Conservation (phyloP, 164 flowering plant species). For the Hamamelis virginiana region DNA sequence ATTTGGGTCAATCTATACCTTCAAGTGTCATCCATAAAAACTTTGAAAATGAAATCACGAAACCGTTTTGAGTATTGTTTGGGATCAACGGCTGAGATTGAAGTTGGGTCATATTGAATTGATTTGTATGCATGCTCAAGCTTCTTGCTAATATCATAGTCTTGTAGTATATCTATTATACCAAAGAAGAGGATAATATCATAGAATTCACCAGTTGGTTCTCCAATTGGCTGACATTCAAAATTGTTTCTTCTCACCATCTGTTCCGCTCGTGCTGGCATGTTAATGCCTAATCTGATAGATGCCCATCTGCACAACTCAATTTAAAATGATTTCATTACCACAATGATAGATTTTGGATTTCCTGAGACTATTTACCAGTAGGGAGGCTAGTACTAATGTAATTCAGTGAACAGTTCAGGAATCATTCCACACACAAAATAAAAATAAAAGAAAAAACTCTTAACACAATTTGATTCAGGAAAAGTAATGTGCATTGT, state of each 20-base stretch:
- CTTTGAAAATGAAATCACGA: conserved; percentile 63
- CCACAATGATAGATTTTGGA: too few relatives aligned
- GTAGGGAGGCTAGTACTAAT: too few relatives aligned
- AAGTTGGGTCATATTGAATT: conserved; percentile 69
- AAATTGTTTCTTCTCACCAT: conserved; percentile 46
- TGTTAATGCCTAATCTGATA: conserved; percentile 59
- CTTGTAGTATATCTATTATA: conserved; percentile 84
- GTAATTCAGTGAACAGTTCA: too few relatives aligned
- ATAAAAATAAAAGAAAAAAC: too few relatives aligned
- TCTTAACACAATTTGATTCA: too few relatives aligned
- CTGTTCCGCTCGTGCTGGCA: conserved; percentile 74
- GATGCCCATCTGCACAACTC: conserved; percentile 47
- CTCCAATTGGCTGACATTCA: conserved; percentile 42
- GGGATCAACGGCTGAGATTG: conserved; percentile 86
- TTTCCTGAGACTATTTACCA: too few relatives aligned
- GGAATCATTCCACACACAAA: too few relatives aligned
- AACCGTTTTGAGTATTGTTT: conserved; percentile 73
- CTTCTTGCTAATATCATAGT: conserved; percentile 83
- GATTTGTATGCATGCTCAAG: conserved; percentile 88
- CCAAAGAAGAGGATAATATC: conserved; percentile 71
- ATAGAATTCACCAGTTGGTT: conserved; percentile 54
- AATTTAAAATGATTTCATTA: too few relatives aligned
- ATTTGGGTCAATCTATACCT: background rate
- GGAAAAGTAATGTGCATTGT: too few relatives aligned
- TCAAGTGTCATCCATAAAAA: conserved; percentile 54